Evolutionary conservation across 2,329 filamentous ascomycete genomes (phyloP), one percentile per base, ranked within the genome.

Genomic region (Cadophora gregata): DNA sequence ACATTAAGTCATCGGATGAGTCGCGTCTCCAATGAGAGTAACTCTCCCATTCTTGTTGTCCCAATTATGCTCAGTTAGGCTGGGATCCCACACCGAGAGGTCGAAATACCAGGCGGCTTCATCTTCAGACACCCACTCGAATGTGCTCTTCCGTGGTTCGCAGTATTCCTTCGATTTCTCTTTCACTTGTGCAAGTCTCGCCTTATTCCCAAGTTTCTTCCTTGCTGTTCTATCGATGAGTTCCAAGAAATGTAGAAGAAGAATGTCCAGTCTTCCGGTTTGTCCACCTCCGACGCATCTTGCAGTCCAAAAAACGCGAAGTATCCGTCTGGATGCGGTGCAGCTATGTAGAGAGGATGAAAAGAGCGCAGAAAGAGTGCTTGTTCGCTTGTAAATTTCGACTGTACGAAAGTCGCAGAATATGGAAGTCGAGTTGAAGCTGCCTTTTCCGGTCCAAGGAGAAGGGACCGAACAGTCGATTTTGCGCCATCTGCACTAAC

Each of bases 221-320:
- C 72, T 67, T 83, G 81, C 67, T 82, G 78, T 61, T 81, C 78
- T 1, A 79, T 31, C 38, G 72, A 75, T 10, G 73, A 77, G 21
- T 62, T 69, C 80, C 81, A 83, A 12, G 81, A 83, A 60, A 83
- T 80, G 71, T 84, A 84, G 74, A 81, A 82, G 73, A 81, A 80
- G 69, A 82, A 82, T 3, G 77, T 78, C 81, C 81, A 82, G 5
- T 73, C 75, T 25, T 80, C 79, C 1, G 81, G 81, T 10, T 77
- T 71, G 21, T 78, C 72, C 16, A 75, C 68, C 53, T 79, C 75
- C 2, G 77, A 73, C 5, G 75, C 80, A 69, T 82, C 78, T 33
- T 82, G 80, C 66, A 80, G 75, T n/a, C 79, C 79, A 61, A 84
- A 81, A 75, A 83, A 81, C 21, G 79, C 78, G 64, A 84, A 80